Percentiles rank a stretch among this genome's conserved stretches.
These are phyloP conservation scores for Aspergillus ochraceus DNA, from an alignment of 2,329 filamentous ascomycete genomes.

Conservation along the genomic window DNA sequence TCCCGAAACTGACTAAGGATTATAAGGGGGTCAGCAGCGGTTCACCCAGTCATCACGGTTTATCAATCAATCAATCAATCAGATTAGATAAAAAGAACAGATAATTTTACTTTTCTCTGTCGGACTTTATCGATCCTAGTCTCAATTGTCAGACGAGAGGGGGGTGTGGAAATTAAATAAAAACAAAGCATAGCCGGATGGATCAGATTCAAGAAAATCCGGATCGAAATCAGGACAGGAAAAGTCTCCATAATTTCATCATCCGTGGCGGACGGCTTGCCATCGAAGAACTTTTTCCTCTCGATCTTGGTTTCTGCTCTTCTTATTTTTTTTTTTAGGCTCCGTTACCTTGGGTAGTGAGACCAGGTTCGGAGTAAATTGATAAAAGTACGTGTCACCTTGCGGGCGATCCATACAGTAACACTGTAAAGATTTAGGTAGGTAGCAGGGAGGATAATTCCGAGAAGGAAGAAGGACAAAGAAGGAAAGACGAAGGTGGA, in stretches of 20 bases:
- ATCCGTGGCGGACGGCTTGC: not conserved
- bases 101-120: not conserved
- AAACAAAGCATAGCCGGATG: no score
- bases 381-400: not conserved
- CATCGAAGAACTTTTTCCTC: not conserved
- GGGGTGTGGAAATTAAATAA: no score
- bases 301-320: not conserved
- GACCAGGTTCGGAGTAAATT: no score
- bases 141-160: no score
- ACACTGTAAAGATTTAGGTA: no score
- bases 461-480: not conserved
- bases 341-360: not conserved
- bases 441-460: no score
- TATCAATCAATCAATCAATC: slow-evolving; percentile 18
- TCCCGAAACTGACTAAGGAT: not conserved
- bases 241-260: not conserved
- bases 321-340: not conserved
- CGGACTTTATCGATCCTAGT: not conserved
- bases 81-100: slow-evolving; percentile 18
- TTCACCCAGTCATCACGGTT: not conserved
- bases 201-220: not conserved
- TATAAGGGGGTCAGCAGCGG: not conserved
- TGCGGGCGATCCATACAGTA: not conserved
- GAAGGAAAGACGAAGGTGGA: not conserved
- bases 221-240: no score